These are phyloP conservation scores for Sarocladium strictum DNA, from an alignment of 2,329 filamentous ascomycete species.

Conservation along the genomic window DNA sequence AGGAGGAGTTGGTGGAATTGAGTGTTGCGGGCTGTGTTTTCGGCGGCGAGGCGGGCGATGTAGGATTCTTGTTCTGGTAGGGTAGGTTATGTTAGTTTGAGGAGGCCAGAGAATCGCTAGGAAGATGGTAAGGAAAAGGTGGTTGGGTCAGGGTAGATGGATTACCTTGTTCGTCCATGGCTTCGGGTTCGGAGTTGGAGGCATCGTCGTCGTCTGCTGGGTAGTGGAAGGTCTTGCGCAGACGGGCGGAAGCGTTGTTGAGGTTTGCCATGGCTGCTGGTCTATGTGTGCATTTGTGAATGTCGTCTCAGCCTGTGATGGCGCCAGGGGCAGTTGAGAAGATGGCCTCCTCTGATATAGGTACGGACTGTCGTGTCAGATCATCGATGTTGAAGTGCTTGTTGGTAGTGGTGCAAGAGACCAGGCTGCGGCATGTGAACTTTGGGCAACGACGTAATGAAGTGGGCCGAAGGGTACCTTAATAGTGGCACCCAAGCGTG, in stretches of 20 bases:
- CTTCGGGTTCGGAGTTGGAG: conserved; percentile 47
- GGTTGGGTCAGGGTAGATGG: background rate
- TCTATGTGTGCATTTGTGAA: too few relatives aligned
- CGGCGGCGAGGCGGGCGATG: conserved; percentile 46
- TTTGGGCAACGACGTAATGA: too few relatives aligned
- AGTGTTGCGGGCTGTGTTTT: conserved; percentile 53
- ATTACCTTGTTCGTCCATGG: conserved; percentile 70
- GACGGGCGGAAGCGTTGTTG: conserved; percentile 43
- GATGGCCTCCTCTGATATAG: too few relatives aligned
- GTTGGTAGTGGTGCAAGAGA: too few relatives aligned
- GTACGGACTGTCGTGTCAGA: too few relatives aligned
- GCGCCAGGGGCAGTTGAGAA: too few relatives aligned
- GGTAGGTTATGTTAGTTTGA: conserved; percentile 1
- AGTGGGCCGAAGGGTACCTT: too few relatives aligned
- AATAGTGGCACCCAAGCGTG: too few relatives aligned
- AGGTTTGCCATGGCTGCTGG: conserved; percentile 22
- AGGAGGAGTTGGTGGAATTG: conserved; percentile 55
- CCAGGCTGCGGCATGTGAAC: too few relatives aligned
- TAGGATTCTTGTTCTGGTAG: conserved; percentile 58
- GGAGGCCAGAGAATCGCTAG: too few relatives aligned
- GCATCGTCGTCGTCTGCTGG: conserved; percentile 52
- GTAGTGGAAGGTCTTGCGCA: conserved; percentile 75
- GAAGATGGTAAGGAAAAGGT: conserved; percentile 1
- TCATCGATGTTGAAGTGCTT: too few relatives aligned
- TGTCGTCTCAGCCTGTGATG: too few relatives aligned